Base-by-base conservation (phyloP, 441 rosid genomes). In the Populus hybrid region DNA sequence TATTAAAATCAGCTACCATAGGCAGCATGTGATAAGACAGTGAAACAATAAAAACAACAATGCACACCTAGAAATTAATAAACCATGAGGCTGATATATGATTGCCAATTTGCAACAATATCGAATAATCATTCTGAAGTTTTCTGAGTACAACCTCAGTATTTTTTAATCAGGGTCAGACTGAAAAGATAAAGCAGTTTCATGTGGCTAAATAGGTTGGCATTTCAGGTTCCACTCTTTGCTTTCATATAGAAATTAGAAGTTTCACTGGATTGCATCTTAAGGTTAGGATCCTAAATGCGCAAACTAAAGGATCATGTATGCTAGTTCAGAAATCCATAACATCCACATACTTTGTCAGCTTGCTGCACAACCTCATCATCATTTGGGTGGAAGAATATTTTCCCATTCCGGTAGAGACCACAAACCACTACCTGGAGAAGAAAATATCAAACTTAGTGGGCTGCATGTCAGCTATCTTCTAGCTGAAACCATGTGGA, bases 371-470 rank as follows among this genome's bases (percentile, higher is more conserved):
- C 88, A 77, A 86, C 83, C 84, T 93, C 98, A 20, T 92, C 89
- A 78, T 96, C 99, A 28, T 84, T 87, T 71, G 99, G 99, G 80
- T 96, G 98, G 84, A 96, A 96, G 69, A 85, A 65, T 78, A 94
- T 85, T 85, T 86, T 90, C 82, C 94, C 96, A 63, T 76, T 83
- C 79, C 97, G 90, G 76, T 84, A 83, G 82, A 96, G 89, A 78
- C 99, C 99, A 82, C 97, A 96, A 69, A 93, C 99, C 72, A 96
- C 94, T 67, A 88, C 98, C 98, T 96, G 92, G 79, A 85, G 71
- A 64, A 65, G 29, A 28, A 28, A 21, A 73, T 53, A 67, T 71
- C 59, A 71, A 76, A 78, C 45, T 16, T 74, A 76, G 76, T 67
- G 81, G 75, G 79, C 50, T 7, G 59, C 64, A 73, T 31, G 12